Percentiles rank a stretch among this genome's conserved stretches.
Conservation (phyloP, 169 alveolate species). For the Eimeria necatrix region DNA sequence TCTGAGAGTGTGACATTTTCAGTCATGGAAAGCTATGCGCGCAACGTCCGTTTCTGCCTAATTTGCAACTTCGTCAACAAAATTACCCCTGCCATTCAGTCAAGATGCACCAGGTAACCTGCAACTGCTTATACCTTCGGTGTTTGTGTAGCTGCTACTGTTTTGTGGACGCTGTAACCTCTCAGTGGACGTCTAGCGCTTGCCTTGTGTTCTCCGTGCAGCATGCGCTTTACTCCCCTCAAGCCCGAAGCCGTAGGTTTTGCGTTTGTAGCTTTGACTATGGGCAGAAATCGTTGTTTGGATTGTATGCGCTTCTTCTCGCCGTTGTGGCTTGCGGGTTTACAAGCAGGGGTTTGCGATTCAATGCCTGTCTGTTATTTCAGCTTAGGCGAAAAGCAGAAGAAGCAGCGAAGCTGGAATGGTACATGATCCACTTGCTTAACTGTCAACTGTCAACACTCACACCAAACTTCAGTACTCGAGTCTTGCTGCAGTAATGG, state of each 20-base stretch:
- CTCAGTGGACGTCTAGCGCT: constrained; percentile 86
- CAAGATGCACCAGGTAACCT: constrained; percentile 95
- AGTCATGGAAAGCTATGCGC: constrained; percentile 98
- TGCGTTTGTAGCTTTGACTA: not conserved
- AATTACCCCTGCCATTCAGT: constrained; percentile 98
- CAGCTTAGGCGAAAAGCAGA: constrained; percentile 53
- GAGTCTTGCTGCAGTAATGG: not conserved
- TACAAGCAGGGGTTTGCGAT: not conserved
- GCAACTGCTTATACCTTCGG: not conserved
- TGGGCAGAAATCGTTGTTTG: constrained; percentile 84
- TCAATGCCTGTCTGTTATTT: constrained; percentile 87
- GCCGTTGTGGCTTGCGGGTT: not conserved
- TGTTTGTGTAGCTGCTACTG: not conserved
- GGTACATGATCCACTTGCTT: not conserved
- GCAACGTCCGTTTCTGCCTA: constrained; percentile 97
- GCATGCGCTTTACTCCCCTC: constrained; percentile 74
- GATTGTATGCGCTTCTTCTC: not conserved
- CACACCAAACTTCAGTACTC: not conserved
- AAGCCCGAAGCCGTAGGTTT: constrained; percentile 54
- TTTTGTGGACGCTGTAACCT: constrained; percentile 52
- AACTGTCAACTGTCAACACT: no score
- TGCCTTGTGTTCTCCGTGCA: not conserved
- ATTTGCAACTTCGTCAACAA: constrained; percentile 98
- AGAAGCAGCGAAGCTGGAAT: constrained; percentile 23
- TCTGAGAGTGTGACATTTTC: not conserved